phyloP scores from a whole-genome alignment of 169 alveolate genomes.

The Cryptosporidium bovis region DNA sequence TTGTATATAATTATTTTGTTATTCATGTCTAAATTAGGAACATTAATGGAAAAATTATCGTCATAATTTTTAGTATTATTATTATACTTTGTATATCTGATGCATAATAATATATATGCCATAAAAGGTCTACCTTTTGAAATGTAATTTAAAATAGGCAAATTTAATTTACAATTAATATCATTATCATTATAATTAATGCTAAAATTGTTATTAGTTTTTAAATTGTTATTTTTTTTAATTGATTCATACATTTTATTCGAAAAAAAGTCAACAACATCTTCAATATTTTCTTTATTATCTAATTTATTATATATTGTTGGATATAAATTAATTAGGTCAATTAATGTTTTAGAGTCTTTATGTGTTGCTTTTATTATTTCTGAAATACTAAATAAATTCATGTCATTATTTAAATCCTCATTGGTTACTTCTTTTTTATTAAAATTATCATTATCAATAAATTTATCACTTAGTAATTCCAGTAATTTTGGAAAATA shows the following conservation, averaged over 20 bases:
- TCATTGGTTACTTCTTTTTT: background rate
- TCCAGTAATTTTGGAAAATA: slow-evolving; percentile 20
- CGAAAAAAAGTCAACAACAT: background rate
- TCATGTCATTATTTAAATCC: background rate
- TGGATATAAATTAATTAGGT: slow-evolving; percentile 30
- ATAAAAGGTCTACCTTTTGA: slow-evolving; percentile 79
- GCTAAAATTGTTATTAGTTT: too few relatives aligned
- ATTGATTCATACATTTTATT: slow-evolving; percentile 9
- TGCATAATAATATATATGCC: slow-evolving; percentile 73
- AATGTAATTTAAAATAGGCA: slow-evolving; percentile 77
- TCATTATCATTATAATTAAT: too few relatives aligned
- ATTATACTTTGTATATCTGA: slow-evolving; percentile 18
- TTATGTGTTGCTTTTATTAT: slow-evolving; percentile 29
- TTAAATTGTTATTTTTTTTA: background rate
- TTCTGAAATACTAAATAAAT: slow-evolving; percentile 10
- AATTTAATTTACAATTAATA: slow-evolving; percentile 9
- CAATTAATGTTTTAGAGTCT: slow-evolving; percentile 22
- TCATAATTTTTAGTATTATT: background rate
- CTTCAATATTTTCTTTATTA: slow-evolving; percentile 7
- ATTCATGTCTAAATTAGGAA: slow-evolving; percentile 10
- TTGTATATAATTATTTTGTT: slow-evolving; percentile 27
- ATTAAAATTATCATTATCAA: background rate
- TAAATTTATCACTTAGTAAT: background rate
- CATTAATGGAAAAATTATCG: background rate
- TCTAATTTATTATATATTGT: background rate